phyloP scores from a whole-genome alignment of 148 eudicot species.

The Pharnaceum exiguum region DNA sequence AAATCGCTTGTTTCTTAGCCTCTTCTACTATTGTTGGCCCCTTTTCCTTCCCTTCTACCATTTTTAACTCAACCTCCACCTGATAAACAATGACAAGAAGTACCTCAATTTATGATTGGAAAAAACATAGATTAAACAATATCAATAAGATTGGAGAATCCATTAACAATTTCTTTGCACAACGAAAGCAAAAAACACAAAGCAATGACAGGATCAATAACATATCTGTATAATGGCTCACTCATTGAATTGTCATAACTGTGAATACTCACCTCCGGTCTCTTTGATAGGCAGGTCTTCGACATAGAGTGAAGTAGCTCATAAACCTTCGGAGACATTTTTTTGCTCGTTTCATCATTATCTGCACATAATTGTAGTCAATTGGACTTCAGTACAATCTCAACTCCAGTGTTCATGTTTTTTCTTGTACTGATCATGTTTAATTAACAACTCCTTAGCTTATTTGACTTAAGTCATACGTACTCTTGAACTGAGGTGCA shows the following conservation, averaged over 20 bases:
- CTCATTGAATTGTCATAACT: no score
- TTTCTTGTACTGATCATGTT: no score
- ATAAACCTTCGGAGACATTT: conserved; percentile 47
- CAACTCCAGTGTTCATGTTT: not conserved
- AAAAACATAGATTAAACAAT: not conserved
- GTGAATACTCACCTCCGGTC: conserved; percentile 58
- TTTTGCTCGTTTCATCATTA: conserved; percentile 29
- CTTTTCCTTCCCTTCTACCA: conserved; percentile 71
- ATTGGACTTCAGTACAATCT: no score
- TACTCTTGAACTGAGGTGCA: no score
- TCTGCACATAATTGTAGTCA: conserved; percentile 32
- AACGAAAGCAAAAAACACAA: not conserved
- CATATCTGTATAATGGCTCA: not conserved
- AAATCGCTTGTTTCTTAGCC: conserved; percentile 49
- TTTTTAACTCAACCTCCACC: conserved; percentile 58
- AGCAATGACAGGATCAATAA: not conserved
- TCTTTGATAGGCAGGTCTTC: conserved; percentile 48
- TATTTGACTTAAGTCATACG: no score
- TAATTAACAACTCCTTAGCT: no score
- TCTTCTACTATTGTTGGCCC: conserved; percentile 72
- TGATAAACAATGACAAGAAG: no score
- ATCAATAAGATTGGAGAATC: no score
- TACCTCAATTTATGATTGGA: not conserved
- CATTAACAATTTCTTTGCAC: no score
- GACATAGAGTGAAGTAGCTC: conserved; percentile 54